These are phyloP conservation scores for Globisporangium alternatum DNA, from an alignment of 352 stramenopile species.

Conservation along the genomic window DNA sequence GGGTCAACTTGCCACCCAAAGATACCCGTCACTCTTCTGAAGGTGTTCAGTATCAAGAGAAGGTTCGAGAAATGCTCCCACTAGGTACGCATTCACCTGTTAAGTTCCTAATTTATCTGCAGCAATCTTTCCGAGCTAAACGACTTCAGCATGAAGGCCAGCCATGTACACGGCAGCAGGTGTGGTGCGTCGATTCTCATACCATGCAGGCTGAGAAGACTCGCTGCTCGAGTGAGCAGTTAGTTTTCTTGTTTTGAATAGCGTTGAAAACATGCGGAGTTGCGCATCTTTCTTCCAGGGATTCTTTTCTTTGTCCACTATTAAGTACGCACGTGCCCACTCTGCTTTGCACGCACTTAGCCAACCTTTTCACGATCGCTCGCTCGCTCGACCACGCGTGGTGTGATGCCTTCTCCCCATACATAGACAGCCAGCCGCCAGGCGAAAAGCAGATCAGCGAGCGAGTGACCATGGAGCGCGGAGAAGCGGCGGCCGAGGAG, in stretches of 20 bases:
- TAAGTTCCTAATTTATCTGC: not conserved
- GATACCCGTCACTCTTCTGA: constrained; percentile 12
- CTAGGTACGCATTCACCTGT: not conserved
- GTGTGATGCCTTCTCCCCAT: constrained; percentile 5
- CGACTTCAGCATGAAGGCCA: not conserved
- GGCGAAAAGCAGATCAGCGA: not conserved
- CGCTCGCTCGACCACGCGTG: constrained; percentile 3
- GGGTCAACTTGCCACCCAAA: not conserved
- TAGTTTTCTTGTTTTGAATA: not conserved
- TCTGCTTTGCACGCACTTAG: constrained; percentile 1
- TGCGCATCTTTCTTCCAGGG: constrained; percentile 7
- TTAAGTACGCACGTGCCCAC: not conserved
- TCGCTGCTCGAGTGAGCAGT: not conserved
- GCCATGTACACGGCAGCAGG: not conserved
- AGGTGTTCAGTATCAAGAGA: constrained; percentile 14
- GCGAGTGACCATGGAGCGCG: constrained; percentile 13
- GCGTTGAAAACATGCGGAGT: not conserved
- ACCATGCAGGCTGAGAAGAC: not conserved
- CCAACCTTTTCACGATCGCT: not conserved
- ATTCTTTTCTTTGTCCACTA: not conserved
- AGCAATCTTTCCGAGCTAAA: not conserved
- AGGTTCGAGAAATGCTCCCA: constrained; percentile 37
- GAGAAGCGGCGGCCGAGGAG: constrained; percentile 61
- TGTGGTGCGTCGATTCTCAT: not conserved
- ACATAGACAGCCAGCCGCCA: constrained; percentile 8